These are phyloP conservation scores for Ascochyta fabae DNA, from an alignment of 2,329 filamentous ascomycete genomes.

Conservation along the genomic window DNA sequence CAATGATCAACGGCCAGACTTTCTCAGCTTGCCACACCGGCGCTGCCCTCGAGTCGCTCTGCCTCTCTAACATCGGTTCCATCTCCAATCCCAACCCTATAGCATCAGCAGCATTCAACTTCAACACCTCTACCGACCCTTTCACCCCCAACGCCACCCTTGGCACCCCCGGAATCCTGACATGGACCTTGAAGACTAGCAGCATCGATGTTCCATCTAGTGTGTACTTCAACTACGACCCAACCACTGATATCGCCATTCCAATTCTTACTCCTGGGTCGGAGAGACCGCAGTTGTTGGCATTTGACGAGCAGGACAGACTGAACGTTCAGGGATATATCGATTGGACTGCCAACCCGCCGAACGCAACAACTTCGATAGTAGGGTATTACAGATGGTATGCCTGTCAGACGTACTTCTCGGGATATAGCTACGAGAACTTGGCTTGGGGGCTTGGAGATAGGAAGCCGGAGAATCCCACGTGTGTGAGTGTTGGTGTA, in stretches of 20 bases:
- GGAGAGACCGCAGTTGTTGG: slow-evolving; percentile 37
- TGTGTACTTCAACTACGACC: slow-evolving; percentile 47
- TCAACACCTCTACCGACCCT: slow-evolving; percentile 44
- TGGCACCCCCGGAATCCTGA: slow-evolving; percentile 47
- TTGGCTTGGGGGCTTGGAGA: slow-evolving; percentile 53
- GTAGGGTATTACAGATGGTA: slow-evolving; percentile 53
- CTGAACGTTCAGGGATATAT: slow-evolving; percentile 51
- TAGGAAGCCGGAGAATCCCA: slow-evolving; percentile 53
- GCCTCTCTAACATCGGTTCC: slow-evolving; percentile 38
- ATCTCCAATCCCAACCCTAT: slow-evolving; percentile 28
- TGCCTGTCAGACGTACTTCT: slow-evolving; percentile 52
- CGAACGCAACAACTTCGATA: slow-evolving; percentile 20
- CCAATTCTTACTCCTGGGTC: slow-evolving; percentile 50
- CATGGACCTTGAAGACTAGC: slow-evolving; percentile 50
- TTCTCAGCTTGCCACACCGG: slow-evolving; percentile 57
- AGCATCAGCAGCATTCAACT: slow-evolving; percentile 32
- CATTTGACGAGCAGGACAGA: slow-evolving; percentile 49
- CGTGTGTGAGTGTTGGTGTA: slow-evolving; percentile 53
- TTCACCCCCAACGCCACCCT: slow-evolving; percentile 19
- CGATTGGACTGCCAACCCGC: slow-evolving; percentile 50
- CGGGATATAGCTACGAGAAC: slow-evolving; percentile 53
- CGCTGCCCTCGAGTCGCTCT: slow-evolving; percentile 57
- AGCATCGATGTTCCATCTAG: slow-evolving; percentile 44
- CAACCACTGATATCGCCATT: slow-evolving; percentile 51
- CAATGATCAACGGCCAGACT: slow-evolving; percentile 46